Base-by-base conservation (phyloP, 2,329 filamentous ascomycete genomes). In the Sporothrix globosa region DNA sequence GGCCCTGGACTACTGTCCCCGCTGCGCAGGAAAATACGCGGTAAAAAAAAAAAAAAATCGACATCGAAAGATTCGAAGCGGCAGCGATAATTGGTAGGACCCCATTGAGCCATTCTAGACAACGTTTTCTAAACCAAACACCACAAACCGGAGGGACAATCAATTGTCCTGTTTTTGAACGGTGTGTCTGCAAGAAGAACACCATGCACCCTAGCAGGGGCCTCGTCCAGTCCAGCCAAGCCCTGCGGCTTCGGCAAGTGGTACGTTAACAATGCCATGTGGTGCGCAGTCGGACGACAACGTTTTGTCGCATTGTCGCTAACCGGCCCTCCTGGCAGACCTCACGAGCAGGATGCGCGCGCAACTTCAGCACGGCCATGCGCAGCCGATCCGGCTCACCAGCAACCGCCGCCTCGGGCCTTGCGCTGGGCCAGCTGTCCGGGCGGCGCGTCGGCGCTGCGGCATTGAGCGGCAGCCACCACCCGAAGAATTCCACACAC, bases 121-220 rank as follows among this genome's bases (percentile, higher is more conserved):
- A 3, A 58, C 67, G 14, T n/a, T 14, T 21, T 21, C n/a, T n/a
- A 21, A n/a, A 68, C 39, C 21, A 10, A 14, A 14, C 44, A 48
- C 44, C 14, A 14, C 54, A 44, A 53, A 68, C 14, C 24, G 24
- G 7, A 58, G 21, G 50, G 21, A 17, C 50, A 44, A 14, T 34
- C 1, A 9, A 9, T 69, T 41, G 4, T 41, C 27, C n/a, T 27
- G n/a, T 27, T 54, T 19, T 39, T 21, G 44, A 48, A 24, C 44
- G 61, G 21, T 65, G 52, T 54, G 44, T 50, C 61, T 65, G 44
- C 60, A 50, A 50, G 14, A 11, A 48, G 48, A 19, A 3, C 27
- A 69, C 39, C 2, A 89, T 89, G 86, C 80, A 88, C 77, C 83
- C 84, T 76, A 84, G 84, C 74, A 83, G 83, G 82, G 83, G 85